Conservation (phyloP, 192 early-diverging fungal genomes). For the Jimgerdemannia flammicorona region DNA sequence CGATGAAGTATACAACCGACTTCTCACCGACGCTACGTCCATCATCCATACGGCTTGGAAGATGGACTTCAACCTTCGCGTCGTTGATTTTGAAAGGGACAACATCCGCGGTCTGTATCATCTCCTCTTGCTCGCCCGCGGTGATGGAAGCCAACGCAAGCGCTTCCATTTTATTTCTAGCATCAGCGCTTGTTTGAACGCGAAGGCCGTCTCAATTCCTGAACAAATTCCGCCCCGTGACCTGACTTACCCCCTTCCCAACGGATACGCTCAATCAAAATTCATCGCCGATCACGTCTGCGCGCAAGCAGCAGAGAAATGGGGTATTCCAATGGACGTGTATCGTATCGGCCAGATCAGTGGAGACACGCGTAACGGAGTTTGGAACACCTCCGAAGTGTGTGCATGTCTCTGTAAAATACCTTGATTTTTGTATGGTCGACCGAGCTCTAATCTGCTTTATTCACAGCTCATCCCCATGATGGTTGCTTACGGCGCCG, state of each 20-base stretch:
- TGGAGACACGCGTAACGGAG: conserved; percentile 23
- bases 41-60: conserved; percentile 34
- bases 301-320: conserved; percentile 8
- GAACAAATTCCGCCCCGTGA: conserved; percentile 23
- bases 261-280: conserved; percentile 32
- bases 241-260: conserved; percentile 15
- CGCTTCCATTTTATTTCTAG: conserved; percentile 26
- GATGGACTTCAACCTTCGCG: conserved; percentile 29
- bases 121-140: conserved; percentile 22
- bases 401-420: neutral
- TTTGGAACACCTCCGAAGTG: conserved; percentile 26
- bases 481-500: neutral
- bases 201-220: neutral
- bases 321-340: conserved; percentile 14
- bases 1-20: conserved; percentile 11
- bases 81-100: conserved; percentile 25
- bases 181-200: conserved; percentile 20
- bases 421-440: neutral
- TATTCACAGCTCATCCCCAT: neutral
- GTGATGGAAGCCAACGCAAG: conserved; percentile 9
- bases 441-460: neutral
- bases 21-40: conserved; percentile 23
- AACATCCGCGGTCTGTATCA: conserved; percentile 20
- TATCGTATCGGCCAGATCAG: conserved; percentile 29
- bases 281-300: conserved; percentile 25